Percentiles rank a stretch among this genome's conserved stretches.
phyloP scores from a whole-genome alignment of 768 basidiomycete species.

The Mrakia blollopis region DNA sequence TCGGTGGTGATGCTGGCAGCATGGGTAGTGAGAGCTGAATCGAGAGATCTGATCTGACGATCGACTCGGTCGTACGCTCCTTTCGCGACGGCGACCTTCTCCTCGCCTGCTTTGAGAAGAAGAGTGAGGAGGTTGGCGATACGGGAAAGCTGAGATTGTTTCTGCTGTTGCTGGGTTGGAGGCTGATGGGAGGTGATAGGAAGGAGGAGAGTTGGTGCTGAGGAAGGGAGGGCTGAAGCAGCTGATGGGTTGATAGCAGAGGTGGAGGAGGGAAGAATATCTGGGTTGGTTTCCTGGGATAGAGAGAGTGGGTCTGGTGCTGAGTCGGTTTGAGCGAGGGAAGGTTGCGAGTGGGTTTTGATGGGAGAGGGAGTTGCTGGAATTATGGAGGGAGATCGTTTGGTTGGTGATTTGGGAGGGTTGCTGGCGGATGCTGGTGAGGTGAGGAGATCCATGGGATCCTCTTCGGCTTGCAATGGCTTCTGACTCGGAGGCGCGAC shows the following conservation, averaged over 20 bases:
- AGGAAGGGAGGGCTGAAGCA: background rate
- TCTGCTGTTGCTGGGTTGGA: constrained; percentile 11
- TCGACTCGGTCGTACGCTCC: constrained; percentile 44
- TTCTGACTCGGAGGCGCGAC: background rate
- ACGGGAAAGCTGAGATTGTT: constrained; percentile 36
- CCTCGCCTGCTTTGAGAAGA: constrained; percentile 42
- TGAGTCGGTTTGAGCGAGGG: background rate
- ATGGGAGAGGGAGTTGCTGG: constrained; percentile 35
- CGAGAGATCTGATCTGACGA: constrained; percentile 44
- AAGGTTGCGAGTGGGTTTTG: background rate
- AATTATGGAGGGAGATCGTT: background rate
- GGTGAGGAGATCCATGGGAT: background rate
- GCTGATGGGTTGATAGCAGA: background rate
- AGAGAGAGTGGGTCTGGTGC: background rate
- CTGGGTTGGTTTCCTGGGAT: background rate
- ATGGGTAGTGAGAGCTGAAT: constrained; percentile 37
- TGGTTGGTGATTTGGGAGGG: background rate
- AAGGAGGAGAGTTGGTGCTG: background rate
- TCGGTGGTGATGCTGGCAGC: background rate
- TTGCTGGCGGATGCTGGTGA: background rate
- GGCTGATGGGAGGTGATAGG: background rate
- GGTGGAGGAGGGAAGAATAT: too few relatives aligned
- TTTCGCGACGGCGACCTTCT: constrained; percentile 44
- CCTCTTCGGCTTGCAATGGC: background rate
- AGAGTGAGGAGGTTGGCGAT: constrained; percentile 41